Evolutionary conservation across 306 rosid species (phyloP).

Genomic region (Cicer pinnatifidum): DNA sequence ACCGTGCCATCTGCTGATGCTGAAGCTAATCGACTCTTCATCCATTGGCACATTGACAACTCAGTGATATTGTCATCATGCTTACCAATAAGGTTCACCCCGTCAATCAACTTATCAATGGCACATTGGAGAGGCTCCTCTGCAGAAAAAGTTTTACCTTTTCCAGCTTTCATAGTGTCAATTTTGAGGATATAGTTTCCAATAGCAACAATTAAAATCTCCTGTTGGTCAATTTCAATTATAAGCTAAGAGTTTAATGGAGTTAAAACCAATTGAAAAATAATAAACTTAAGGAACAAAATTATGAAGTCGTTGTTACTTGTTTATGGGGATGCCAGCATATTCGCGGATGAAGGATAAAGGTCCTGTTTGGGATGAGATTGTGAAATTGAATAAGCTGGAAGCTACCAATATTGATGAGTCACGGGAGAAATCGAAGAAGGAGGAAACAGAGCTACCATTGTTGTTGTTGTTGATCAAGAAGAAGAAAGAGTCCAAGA

Average conservation of each 20-base stretch:
- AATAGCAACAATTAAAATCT: conserved; percentile 66
- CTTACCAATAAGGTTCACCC: conserved; percentile 64
- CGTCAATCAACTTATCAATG: conserved; percentile 67
- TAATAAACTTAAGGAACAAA: conserved; percentile 28
- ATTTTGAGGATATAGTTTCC: conserved; percentile 62
- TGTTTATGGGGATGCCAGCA: conserved; percentile 90
- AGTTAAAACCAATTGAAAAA: conserved; percentile 31
- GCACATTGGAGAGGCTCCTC: conserved; percentile 69
- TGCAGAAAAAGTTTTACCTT: conserved; percentile 57
- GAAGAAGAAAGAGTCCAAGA: too few species aligned
- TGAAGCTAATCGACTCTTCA: conserved; percentile 75
- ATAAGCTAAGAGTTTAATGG: conserved; percentile 28
- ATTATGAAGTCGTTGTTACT: conserved; percentile 48
- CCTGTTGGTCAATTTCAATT: conserved; percentile 54
- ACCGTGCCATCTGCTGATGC: conserved; percentile 70
- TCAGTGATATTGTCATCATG: conserved; percentile 71
- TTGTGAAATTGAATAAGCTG: too few species aligned
- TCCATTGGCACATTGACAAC: conserved; percentile 86
- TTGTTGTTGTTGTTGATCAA: too few species aligned
- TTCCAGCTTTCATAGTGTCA: conserved; percentile 65
- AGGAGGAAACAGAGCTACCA: too few species aligned
- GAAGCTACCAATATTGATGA: too few species aligned
- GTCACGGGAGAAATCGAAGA: too few species aligned
- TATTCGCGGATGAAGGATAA: conserved; percentile 60
- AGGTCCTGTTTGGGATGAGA: too few species aligned